A percentile compares a stretch with the other conserved stretches of the same genome.
Conservation (phyloP, 495 filamentous ascomycete species). For the Penicillium desertorum region DNA sequence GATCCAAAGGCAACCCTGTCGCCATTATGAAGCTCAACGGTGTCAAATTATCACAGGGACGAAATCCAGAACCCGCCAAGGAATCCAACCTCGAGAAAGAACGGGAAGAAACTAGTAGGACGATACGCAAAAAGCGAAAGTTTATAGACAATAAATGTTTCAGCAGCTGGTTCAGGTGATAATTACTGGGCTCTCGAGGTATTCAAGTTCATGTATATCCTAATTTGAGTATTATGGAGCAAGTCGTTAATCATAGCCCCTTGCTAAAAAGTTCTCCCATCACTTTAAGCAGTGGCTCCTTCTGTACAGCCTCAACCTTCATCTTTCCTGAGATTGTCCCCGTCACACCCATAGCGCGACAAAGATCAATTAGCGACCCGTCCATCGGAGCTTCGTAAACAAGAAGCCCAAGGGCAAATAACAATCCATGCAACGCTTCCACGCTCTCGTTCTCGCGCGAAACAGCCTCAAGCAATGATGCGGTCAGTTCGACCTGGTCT, state of each 20-base stretch:
- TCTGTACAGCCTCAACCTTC: conserved; percentile 45
- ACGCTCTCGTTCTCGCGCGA: conserved; percentile 61
- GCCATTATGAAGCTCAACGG: conserved; percentile 58
- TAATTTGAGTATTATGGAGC: background rate
- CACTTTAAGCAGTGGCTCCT: conserved; percentile 59
- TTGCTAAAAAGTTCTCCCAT: conserved; percentile 52
- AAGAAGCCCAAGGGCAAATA: conserved; percentile 71
- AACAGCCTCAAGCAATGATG: conserved; percentile 74
- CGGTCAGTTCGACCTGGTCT: conserved; percentile 75
- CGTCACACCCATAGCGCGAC: conserved; percentile 67
- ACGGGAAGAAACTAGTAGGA: background rate
- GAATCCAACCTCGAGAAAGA: conserved; percentile 68
- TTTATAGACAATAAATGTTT: background rate
- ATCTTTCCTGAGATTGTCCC: conserved; percentile 57
- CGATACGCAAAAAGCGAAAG: background rate
- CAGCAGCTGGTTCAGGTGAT: background rate
- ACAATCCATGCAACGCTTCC: conserved; percentile 70
- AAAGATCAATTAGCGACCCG: conserved; percentile 72
- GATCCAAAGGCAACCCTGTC: conserved; percentile 65
- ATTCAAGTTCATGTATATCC: background rate
- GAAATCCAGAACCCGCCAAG: conserved; percentile 61
- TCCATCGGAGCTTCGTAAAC: conserved; percentile 66
- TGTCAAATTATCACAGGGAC: conserved; percentile 42
- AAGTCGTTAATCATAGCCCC: conserved; percentile 26
- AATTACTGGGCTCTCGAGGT: background rate